Base-by-base conservation (phyloP, 257 asterid species). In the Misopates orontium region DNA sequence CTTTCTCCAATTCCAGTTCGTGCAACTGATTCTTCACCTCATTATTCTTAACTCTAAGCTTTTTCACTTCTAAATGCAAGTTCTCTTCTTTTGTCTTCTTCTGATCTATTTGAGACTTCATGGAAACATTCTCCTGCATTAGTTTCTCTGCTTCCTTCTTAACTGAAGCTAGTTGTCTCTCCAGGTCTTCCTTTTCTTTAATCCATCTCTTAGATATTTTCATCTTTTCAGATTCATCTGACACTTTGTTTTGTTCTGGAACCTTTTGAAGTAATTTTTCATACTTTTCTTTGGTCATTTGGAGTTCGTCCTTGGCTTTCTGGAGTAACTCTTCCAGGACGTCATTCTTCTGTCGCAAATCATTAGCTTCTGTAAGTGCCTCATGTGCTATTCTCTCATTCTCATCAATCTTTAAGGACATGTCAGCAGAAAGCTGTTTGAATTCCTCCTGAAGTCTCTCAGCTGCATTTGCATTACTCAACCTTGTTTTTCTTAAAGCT, bases 381-480 rank as follows among this genome's bases (percentile, higher is more conserved):
- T 77, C 63, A 54, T 69, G 73, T 50, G 89, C 82, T 67, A 83
- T 74, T 74, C 80, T 79, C 70, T 84, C 91, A 56, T 78, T 83
- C 77, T 83, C 95, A 66, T 84, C 89, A 14, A 87, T 69, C 73
- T 78, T 82, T 1, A 68, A 25, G 51, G 88, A 75, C 90, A 83
- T 79, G 32, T 93, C 96, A 32, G 82, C 80, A 18, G 88, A 85
- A 58, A 83, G 73, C 77, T 78, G 83, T 75, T 66, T 75, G 63
- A 87, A 67, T 75, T 93, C 97, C 71, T 82, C 91, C 77, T 85
- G 83, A 58, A 81, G 84, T 64, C 71, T 83, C 78, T 84, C 89
- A 53, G 83, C 76, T 47, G 81, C 77, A 72, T 78, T 73, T 62
- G 85, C 79, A 59, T 78, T 82, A 77, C 70, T 77, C 81, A 66